Percentiles rank a stretch among this genome's conserved stretches.
Evolutionary conservation across 2,329 filamentous ascomycete genomes (phyloP).

Genomic region (Fusarium goolgardi): DNA sequence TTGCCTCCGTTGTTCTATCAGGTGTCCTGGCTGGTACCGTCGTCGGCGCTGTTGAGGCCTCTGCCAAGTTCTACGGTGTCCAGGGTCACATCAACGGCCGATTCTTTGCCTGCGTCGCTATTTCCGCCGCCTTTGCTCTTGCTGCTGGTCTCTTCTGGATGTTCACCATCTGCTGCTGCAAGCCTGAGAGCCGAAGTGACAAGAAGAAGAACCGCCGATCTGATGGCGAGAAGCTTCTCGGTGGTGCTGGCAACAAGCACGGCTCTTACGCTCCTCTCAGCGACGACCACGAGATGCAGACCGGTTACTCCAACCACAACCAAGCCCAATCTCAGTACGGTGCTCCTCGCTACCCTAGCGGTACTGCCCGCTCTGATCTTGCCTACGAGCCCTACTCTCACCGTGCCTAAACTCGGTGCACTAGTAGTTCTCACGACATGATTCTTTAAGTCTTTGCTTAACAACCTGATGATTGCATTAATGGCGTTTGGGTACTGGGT

Average conservation of each 20-base stretch:
- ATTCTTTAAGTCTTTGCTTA: slow-evolving; percentile 34
- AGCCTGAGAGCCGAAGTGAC: slow-evolving; percentile 56
- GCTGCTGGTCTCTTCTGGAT: slow-evolving; percentile 89
- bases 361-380: slow-evolving; percentile 60
- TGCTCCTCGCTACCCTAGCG: slow-evolving; percentile 55
- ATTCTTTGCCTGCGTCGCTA: slow-evolving; percentile 81
- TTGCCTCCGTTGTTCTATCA: slow-evolving; percentile 76
- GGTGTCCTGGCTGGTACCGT: slow-evolving; percentile 80
- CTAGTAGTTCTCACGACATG: slow-evolving; percentile 27
- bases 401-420: slow-evolving; percentile 56
- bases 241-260: slow-evolving; percentile 53
- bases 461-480: slow-evolving; percentile 45
- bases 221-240: slow-evolving; percentile 64
- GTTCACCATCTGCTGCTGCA: slow-evolving; percentile 84
- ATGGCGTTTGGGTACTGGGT: slow-evolving; percentile 44
- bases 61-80: slow-evolving; percentile 78
- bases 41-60: slow-evolving; percentile 62
- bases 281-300: slow-evolving; percentile 52
- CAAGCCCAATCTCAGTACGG: slow-evolving; percentile 48
- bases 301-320: slow-evolving; percentile 54
- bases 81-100: slow-evolving; percentile 72
- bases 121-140: slow-evolving; percentile 81
- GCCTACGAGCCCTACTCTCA: slow-evolving; percentile 75
- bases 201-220: slow-evolving; percentile 51
- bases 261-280: slow-evolving; percentile 53